Evolutionary conservation across 2,329 filamentous ascomycete species (phyloP), one percentile per base, ranked within the genome.

Genomic region (Lecanicillium sp.): DNA sequence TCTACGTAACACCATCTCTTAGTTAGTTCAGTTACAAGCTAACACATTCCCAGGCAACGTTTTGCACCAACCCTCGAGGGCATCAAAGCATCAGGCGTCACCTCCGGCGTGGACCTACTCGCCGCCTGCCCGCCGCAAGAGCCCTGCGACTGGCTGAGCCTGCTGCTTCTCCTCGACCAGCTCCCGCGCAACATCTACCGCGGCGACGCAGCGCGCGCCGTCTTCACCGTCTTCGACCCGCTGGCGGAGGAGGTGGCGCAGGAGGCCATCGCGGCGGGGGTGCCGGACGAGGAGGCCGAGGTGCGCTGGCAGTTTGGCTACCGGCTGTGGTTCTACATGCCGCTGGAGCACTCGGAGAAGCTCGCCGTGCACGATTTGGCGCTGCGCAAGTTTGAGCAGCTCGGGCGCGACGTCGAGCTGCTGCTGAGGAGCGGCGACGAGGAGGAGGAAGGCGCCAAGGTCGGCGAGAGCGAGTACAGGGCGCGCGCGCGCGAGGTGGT

Each of bases 101-200:
- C 49, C 4, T 55, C 58, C 1, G 54, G 49, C 2, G 37, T 50
- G 8, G 51, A 58, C 29, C 43, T 65, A 34, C 33, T 65, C 25
- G 46, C 48, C 5, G 38, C 51, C 12, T 43, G 52, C 1, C 43
- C 50, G 10, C 58, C 55, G 4, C 37, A 45, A 4, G 42, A 45
- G 3, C 51, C 62, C 1, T 37, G 53, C 5, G 59, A 64, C 45
- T 65, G 60, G 56, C 57, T 83, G 3, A 64, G 66, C 32, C 52
- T 81, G 0, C 49, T 77, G 5, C 47, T 83, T 3, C 62, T 83
- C 3, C 65, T 83, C 3, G 79, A 83, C 45, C 79, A 83, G 50
- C 64, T 82, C 30, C 65, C 78, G 0, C 70, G 79, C 3, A 81
- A 83, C 50, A 65, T 74, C 45, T 78, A 72, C 57, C 74, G 79